Conservation (phyloP, 73 alveolate species). For the Tetrahymena thermophila region DNA sequence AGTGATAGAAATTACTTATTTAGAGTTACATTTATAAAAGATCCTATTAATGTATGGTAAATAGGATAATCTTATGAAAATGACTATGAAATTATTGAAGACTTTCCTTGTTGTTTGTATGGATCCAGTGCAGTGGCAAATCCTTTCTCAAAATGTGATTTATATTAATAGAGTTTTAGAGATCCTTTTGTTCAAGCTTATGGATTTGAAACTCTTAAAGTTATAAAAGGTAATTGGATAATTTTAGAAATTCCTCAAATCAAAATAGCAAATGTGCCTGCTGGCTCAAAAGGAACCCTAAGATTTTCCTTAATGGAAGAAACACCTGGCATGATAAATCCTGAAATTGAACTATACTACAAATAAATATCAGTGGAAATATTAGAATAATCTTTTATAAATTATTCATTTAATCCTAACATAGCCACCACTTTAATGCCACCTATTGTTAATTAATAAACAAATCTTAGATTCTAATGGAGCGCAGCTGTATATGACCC, state of each 20-base stretch:
- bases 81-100: background rate
- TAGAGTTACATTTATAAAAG: background rate
- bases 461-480: background rate
- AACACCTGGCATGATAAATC: background rate
- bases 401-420: background rate
- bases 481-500: background rate
- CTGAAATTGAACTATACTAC: background rate
- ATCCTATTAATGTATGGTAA: background rate
- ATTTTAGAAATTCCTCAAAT: background rate
- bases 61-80: background rate
- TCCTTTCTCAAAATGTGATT: background rate
- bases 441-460: background rate
- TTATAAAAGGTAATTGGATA: background rate
- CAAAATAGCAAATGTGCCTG: background rate
- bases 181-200: background rate
- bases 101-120: background rate
- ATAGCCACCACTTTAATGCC: background rate
- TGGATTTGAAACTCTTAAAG: background rate
- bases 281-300: background rate
- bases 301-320: background rate
- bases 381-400: background rate
- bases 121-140: background rate
- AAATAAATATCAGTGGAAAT: background rate
- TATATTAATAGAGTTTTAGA: background rate
- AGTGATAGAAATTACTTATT: background rate